A percentile compares a stretch with the other conserved stretches of the same genome.
These are phyloP conservation scores for Blastomyces percursus DNA, from an alignment of 2,329 filamentous ascomycete species.

Conservation along the genomic window DNA sequence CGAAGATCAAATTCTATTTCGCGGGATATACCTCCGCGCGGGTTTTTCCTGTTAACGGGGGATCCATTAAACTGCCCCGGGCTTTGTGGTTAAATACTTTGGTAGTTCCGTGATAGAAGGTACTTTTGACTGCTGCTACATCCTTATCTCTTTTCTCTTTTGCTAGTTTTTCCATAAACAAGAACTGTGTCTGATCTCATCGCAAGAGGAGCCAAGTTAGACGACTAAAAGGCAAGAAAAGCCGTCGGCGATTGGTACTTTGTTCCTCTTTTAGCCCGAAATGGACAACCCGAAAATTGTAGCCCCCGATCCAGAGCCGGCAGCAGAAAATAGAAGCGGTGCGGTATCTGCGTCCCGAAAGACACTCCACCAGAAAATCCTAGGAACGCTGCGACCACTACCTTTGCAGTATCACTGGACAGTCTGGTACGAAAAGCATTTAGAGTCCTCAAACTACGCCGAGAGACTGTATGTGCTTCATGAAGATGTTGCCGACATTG, in stretches of 20 bases:
- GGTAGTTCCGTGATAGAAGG: background rate
- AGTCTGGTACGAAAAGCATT: slow-evolving; percentile 38
- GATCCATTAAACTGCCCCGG: background rate
- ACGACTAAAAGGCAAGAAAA: background rate
- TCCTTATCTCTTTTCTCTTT: background rate
- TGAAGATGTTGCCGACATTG: slow-evolving; percentile 34
- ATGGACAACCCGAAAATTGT: slow-evolving; percentile 19
- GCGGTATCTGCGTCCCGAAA: slow-evolving; percentile 20
- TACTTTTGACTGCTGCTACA: background rate
- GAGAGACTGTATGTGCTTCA: slow-evolving; percentile 30
- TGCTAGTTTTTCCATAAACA: background rate
- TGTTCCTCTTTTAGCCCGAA: background rate
- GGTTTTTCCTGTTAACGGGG: background rate
- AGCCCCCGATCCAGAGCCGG: slow-evolving; percentile 16
- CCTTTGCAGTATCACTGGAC: slow-evolving; percentile 40
- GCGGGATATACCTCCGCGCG: background rate
- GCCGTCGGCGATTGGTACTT: background rate
- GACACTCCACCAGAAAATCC: slow-evolving; percentile 34
- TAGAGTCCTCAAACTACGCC: slow-evolving; percentile 21
- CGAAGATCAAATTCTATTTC: background rate
- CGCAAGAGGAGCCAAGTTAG: background rate
- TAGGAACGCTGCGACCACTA: slow-evolving; percentile 36
- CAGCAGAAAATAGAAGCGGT: slow-evolving; percentile 12
- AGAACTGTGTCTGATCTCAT: background rate
- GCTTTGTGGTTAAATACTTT: background rate